Conservation (phyloP, 257 asterid genomes). For the Echium plantagineum region DNA sequence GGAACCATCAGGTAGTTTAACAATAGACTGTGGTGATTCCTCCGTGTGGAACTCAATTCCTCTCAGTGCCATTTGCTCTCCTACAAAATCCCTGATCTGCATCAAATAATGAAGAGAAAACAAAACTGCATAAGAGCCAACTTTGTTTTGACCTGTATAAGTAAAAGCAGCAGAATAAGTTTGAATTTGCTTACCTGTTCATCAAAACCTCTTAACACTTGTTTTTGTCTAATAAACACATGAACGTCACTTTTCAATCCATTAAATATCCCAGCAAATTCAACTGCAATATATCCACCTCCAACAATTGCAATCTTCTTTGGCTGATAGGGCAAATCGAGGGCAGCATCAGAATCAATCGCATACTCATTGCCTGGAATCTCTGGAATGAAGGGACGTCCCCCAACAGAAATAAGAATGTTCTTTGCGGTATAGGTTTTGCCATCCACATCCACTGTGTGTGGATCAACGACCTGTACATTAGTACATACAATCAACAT, state of each 20-base stretch:
- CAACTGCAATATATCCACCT: constrained; percentile 96
- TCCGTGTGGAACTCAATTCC: constrained; percentile 82
- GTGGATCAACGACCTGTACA: constrained; percentile 72
- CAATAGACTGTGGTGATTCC: constrained; percentile 74
- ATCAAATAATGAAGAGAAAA: constrained; percentile 14
- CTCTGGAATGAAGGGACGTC: constrained; percentile 93
- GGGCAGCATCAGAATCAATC: constrained; percentile 95
- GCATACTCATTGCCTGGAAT: constrained; percentile 86
- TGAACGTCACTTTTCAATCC: constrained; percentile 82
- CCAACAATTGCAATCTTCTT: constrained; percentile 85
- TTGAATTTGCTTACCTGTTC: constrained; percentile 51
- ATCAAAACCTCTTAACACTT: constrained; percentile 88
- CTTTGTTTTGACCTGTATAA: background rate
- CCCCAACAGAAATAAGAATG: constrained; percentile 88
- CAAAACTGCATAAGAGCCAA: constrained; percentile 6
- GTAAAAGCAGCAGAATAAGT: background rate
- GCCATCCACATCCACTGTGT: constrained; percentile 83
- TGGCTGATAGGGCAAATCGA: constrained; percentile 82
- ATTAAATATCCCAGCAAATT: constrained; percentile 97
- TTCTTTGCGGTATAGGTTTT: constrained; percentile 79
- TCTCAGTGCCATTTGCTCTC: constrained; percentile 81
- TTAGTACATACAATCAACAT: constrained; percentile 23
- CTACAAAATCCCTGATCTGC: constrained; percentile 88
- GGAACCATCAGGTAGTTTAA: constrained; percentile 69
- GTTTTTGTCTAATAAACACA: constrained; percentile 84